Base-by-base conservation (phyloP, 306 rosid genomes). In the Prunus dulcis region DNA sequence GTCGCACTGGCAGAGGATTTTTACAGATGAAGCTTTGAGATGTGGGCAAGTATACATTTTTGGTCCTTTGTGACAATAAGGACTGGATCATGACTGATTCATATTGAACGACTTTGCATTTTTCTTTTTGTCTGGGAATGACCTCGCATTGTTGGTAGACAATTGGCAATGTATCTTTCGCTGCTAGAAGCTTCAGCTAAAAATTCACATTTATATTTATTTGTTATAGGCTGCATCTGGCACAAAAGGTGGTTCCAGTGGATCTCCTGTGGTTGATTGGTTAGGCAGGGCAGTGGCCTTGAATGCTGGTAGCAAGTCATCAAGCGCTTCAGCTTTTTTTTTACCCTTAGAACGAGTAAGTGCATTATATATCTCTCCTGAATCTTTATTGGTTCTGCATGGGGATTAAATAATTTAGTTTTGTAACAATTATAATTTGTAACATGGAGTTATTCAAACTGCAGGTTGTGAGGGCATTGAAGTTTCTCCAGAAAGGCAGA, bases 241-340 rank as follows among this genome's bases (percentile, higher is more conserved):
- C 77, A 95, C 98, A 69, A 95, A 95, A 89, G 96, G 98, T 78
- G 97, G 98, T 70, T 92, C 98, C 30, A 95, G 97, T 87, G 97
- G 98, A 61, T 95, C 98, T 72, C 97, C 98, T 25, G 97, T 95
- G 73, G 89, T 95, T 79, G 96, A 95, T 87, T 95, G 96, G 89
- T 88, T 81, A 83, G 98, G 98, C 61, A 89, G 96, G 80, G 98
- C 96, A 2, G 96, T 95, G 68, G 98, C 97, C 73, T 84, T 95
- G 83, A 95, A 95, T 85, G 98, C 98, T 80, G 98, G 98, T 81
- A 86, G 98, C 93, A 95, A 90, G 86, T 85, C 98, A 55, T 92
- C 96, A 60, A 92, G 97, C 77, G 96, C 98, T 76, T 95, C 97
- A 14, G 97, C 98, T 2, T 90, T 92, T 80, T 95, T 95, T 81